phyloP scores from a whole-genome alignment of 2,329 filamentous ascomycete species.

The Rachicladosporium sp. region DNA sequence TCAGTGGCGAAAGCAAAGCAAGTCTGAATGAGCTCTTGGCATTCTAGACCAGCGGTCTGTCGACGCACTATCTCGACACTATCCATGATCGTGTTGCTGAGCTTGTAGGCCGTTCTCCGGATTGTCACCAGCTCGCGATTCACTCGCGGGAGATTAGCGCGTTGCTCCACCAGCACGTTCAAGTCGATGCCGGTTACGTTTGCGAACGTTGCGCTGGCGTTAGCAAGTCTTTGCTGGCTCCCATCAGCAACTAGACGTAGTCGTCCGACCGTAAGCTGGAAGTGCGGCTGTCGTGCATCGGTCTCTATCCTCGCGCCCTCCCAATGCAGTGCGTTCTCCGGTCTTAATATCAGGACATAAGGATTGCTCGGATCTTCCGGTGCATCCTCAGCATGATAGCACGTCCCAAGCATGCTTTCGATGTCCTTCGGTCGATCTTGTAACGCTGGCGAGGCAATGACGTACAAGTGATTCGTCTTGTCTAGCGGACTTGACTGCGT shows the following conservation, averaged over 20 bases:
- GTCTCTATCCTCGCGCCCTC: constrained; percentile 60
- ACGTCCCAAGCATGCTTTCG: constrained; percentile 70
- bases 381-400: constrained; percentile 55
- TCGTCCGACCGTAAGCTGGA: constrained; percentile 77
- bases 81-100: constrained; percentile 98
- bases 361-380: constrained; percentile 65
- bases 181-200: constrained; percentile 77
- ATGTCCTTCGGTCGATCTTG: constrained; percentile 70
- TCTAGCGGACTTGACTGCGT: constrained; percentile 49
- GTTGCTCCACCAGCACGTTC: constrained; percentile 79
- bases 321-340: constrained; percentile 70
- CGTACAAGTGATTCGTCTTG: constrained; percentile 32
- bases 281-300: constrained; percentile 60
- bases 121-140: constrained; percentile 86
- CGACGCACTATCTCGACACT: constrained; percentile 86
- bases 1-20: constrained; percentile 99
- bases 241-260: constrained; percentile 81
- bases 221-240: constrained; percentile 63
- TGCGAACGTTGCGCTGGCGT: constrained; percentile 69
- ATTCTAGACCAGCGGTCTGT: constrained; percentile 73
- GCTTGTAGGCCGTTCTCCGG: constrained; percentile 86
- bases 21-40: constrained; percentile 91
- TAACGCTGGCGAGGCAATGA: constrained; percentile 77
- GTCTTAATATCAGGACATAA: constrained; percentile 73
- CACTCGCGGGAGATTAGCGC: constrained; percentile 86